Conservation (phyloP, 441 rosid genomes). For the Brassica balearica region DNA sequence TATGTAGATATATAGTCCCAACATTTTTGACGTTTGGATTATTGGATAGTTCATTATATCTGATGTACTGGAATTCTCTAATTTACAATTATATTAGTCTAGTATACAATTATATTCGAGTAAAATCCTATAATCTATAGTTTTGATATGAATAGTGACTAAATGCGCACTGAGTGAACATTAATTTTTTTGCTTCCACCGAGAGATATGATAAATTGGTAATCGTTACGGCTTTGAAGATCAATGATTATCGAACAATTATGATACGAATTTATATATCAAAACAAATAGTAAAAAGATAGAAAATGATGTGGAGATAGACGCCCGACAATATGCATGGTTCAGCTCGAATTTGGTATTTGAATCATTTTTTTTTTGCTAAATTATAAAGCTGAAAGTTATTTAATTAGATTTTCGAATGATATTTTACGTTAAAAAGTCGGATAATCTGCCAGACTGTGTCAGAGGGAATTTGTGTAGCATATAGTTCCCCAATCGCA, state of each 20-base stretch:
- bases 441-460: constrained; percentile 26
- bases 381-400: constrained; percentile 22
- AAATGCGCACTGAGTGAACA: neutral
- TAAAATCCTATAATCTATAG: neutral
- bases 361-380: constrained; percentile 21
- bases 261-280: neutral
- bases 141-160: neutral
- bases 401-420: constrained; percentile 25
- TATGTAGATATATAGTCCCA: neutral
- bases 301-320: constrained; percentile 29
- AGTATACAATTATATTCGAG: too few relatives aligned
- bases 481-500: constrained; percentile 36
- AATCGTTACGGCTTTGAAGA: neutral
- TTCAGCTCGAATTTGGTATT: constrained; percentile 34
- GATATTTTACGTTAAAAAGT: constrained; percentile 17
- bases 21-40: too few relatives aligned
- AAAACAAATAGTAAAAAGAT: neutral
- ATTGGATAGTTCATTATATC: too few relatives aligned
- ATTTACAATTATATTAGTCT: too few relatives aligned
- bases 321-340: constrained; percentile 35
- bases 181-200: neutral
- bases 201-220: neutral
- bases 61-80: too few relatives aligned
- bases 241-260: neutral
- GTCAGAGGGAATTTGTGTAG: constrained; percentile 30